Evolutionary conservation across 2,329 filamentous ascomycete genomes (phyloP), one percentile per base, ranked within the genome.

Genomic region (Neonectria magnoliae): DNA sequence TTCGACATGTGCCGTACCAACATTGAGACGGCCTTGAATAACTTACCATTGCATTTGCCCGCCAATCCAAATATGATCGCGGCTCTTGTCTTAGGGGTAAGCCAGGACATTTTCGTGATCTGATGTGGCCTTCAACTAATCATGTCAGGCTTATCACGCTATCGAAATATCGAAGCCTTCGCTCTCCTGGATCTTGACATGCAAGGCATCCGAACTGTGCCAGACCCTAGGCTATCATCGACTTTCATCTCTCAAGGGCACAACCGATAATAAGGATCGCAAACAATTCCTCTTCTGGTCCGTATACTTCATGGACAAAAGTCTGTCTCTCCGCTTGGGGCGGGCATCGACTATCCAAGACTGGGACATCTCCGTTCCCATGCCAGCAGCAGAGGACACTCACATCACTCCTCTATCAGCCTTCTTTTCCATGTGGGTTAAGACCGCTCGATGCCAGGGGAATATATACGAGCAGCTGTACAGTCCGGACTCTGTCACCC

Each of bases 391-490:
- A 8, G 62, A 63, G 4, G 68, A 70, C 11, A 75, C 83, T 11
- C 70, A 74, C 6, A 71, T 71, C 14, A 70, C 67, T 1, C 67
- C 73, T 2, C 45, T 76, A 11, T 64, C 70, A 5, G 75, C 76
- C 22, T 79, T 80, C 9, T 84, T 85, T 62, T 73, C 77, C 11
- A 69, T 83, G 1, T 88, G 86, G 84, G 80, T 86, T 31, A 73
- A 79, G 50, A 79, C 85, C 13, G 83, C 85, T n/a, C 80, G 80
- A n/a, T 82, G 87, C 9, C 84, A 88, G 57, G 85, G 86, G 3
- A 81, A 83, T 5, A 83, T 88, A 27, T 89, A 88, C 63, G 82
- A 88, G 70, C 77, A 82, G 4, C 74, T 89, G 2, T 89, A 89
- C 68, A 80, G 78, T 29, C 79, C 80, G 1, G 80, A 78, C 5